Evolutionary conservation across 1,139 yeast species (phyloP).

Genomic region (Kodamaea arcana): DNA sequence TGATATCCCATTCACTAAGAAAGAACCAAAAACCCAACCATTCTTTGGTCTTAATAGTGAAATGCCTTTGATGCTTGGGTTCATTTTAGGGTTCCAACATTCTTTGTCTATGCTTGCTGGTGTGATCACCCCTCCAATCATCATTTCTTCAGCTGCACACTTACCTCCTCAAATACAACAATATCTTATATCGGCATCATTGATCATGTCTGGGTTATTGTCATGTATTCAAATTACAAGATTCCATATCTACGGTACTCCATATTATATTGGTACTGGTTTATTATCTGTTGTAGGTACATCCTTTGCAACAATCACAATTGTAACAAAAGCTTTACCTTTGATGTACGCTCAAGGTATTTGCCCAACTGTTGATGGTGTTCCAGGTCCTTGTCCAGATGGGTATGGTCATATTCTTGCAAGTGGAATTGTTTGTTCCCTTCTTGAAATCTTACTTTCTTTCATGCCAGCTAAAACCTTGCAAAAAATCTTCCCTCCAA

Average conservation of each 20-base stretch:
- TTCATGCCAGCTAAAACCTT: slow-evolving; percentile 70
- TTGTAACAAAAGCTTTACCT: slow-evolving; percentile 72
- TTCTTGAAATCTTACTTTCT: slow-evolving; percentile 66
- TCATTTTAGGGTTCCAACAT: slow-evolving; percentile 81
- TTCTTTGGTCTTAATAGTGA: slow-evolving; percentile 76
- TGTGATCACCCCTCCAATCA: slow-evolving; percentile 78
- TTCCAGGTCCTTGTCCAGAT: slow-evolving; percentile 73
- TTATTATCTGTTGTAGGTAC: slow-evolving; percentile 85
- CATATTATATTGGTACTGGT: slow-evolving; percentile 82
- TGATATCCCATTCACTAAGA: slow-evolving; percentile 60
- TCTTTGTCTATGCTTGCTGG: slow-evolving; percentile 90
- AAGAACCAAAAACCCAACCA: slow-evolving; percentile 57
- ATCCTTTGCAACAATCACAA: slow-evolving; percentile 80
- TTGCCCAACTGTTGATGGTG: slow-evolving; percentile 66
- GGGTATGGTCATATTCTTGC: slow-evolving; percentile 87
- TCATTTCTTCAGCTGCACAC: slow-evolving; percentile 61
- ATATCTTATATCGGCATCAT: slow-evolving; percentile 73
- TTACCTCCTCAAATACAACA: slow-evolving; percentile 48
- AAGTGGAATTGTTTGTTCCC: slow-evolving; percentile 71
- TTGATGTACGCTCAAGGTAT: slow-evolving; percentile 71
- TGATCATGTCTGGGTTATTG: slow-evolving; percentile 71
- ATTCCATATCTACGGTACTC: slow-evolving; percentile 67
- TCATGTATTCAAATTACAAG: slow-evolving; percentile 78
- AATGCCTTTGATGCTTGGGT: slow-evolving; percentile 73
- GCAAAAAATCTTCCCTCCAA: slow-evolving; percentile 76